Base-by-base conservation (phyloP, 768 basidiomycete species). In the Clavulina sp. region DNA sequence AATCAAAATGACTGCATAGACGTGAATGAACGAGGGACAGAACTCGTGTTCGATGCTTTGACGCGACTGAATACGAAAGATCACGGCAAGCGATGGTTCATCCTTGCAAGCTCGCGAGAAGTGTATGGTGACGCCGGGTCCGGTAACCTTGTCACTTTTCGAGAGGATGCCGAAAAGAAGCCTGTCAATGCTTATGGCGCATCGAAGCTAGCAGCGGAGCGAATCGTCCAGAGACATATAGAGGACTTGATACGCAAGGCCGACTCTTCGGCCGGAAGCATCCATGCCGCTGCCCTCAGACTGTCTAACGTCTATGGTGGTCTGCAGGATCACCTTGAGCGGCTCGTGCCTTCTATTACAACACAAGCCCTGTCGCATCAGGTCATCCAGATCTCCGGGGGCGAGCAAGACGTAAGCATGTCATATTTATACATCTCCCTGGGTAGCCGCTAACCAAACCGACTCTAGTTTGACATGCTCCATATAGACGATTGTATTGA, bases 281-380 rank as follows among this genome's bases (percentile, higher is more conserved):
- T 58, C 9, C 50, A 51, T 19, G 52, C 51, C 3, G 56, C 56
- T 40, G 57, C 63, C 28, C 50, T 64, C 3, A 58, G 63, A 6
- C 61, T 61, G n/a, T 50, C 56, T 16, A 60, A 60, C 26, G 57
- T 64, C 19, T 65, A 64, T 36, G 64, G 64, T 4, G 59, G 55
- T 24, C 51, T 57, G 0, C 54, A 54, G 5, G 61, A 62, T 48
- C 55, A 62, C 30, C 54, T 59, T 7, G 58, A 63, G 13, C 51
- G 62, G 2, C 56, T 63, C 46, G 52, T 64, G 24, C 59, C 61
- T 3, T 53, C 57, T 4, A 46, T 65, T 19, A 49, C 63, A 24
- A 54, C 53, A 16, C 56, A 60, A 40, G 60, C 63, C 4, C 51
- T 64, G 13, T 60, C 58, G 9, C 59, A 61, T 40, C 41, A 59